These are phyloP conservation scores for Candida palmyrensis DNA, from an alignment of 805 yeast species.

Conservation along the genomic window DNA sequence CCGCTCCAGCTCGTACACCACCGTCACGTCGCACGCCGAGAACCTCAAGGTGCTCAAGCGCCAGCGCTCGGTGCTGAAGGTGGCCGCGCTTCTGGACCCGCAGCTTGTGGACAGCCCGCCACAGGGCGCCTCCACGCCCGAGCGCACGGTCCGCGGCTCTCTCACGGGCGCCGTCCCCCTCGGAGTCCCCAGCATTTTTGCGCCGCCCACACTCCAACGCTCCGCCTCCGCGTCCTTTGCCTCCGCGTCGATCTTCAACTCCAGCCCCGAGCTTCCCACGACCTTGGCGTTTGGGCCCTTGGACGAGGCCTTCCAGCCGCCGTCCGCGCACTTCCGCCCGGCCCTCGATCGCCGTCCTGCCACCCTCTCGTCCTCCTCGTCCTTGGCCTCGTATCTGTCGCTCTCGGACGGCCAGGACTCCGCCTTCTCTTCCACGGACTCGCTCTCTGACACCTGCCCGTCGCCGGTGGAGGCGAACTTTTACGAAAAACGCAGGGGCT, in stretches of 20 bases:
- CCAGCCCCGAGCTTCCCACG: slow-evolving; percentile 3
- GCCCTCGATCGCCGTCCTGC: slow-evolving; percentile 11
- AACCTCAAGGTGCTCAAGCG: slow-evolving; percentile 27
- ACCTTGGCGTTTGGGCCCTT: slow-evolving; percentile 1
- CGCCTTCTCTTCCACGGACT: slow-evolving; percentile 25
- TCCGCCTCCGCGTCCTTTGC: neutral
- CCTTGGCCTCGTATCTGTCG: slow-evolving; percentile 27
- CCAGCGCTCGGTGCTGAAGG: slow-evolving; percentile 18
- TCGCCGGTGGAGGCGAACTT: slow-evolving; percentile 21
- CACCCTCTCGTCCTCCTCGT: slow-evolving; percentile 17
- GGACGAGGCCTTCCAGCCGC: slow-evolving; percentile 24
- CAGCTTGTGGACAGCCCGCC: no score
- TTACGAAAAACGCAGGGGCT: slow-evolving; percentile 6
- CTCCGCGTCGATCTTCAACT: slow-evolving; percentile 3
- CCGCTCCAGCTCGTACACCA: slow-evolving; percentile 25
- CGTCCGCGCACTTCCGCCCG: slow-evolving; percentile 17
- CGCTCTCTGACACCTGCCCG: slow-evolving; percentile 21
- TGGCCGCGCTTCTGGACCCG: neutral
- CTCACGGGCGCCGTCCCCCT: no score
- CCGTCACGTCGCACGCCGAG: slow-evolving; percentile 21
- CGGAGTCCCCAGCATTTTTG: no score
- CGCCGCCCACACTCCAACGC: no score
- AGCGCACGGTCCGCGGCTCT: no score
- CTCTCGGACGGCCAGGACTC: slow-evolving; percentile 19
- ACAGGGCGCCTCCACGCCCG: no score